Conservation (phyloP, 1,284 basidiomycete species). For the Coniferiporia sulphurascens region DNA sequence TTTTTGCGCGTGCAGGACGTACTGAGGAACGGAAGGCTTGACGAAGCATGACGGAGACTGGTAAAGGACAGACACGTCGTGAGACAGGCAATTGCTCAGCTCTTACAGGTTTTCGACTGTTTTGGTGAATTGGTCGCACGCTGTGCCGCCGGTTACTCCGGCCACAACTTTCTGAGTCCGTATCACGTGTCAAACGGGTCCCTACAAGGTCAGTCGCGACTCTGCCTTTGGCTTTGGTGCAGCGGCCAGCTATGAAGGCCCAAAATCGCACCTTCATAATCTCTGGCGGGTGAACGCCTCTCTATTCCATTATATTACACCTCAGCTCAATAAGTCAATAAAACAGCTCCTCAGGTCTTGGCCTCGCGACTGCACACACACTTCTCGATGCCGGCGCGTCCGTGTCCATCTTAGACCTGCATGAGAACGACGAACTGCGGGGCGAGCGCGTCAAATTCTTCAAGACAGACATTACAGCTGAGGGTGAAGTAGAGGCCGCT, state of each 20-base stretch:
- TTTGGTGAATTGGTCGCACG: background rate
- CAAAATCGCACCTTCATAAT: conserved; percentile 46
- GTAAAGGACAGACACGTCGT: background rate
- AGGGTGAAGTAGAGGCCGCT: conserved; percentile 17
- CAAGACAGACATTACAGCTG: conserved; percentile 28
- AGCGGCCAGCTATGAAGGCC: conserved; percentile 43
- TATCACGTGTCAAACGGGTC: too few species aligned
- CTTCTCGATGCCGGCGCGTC: conserved; percentile 39
- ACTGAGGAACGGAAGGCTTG: conserved; percentile 17
- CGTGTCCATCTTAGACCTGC: conserved; percentile 45
- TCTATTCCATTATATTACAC: conserved; percentile 30
- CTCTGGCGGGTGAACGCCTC: conserved; percentile 41
- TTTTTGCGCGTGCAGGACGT: background rate
- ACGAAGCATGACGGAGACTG: conserved; percentile 12
- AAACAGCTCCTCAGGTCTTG: conserved; percentile 48
- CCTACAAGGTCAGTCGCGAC: too few species aligned
- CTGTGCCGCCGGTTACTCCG: background rate
- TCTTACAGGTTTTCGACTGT: background rate
- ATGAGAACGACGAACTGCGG: conserved; percentile 27
- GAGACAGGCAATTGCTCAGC: conserved; percentile 11
- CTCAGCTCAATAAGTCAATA: conserved; percentile 19
- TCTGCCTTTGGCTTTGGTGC: too few species aligned
- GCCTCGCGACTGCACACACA: conserved; percentile 44
- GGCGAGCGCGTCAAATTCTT: conserved; percentile 36
- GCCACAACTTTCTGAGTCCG: too few species aligned